Evolutionary conservation across 1,284 basidiomycete species (phyloP).

Genomic region (Laetiporus sulphureus): DNA sequence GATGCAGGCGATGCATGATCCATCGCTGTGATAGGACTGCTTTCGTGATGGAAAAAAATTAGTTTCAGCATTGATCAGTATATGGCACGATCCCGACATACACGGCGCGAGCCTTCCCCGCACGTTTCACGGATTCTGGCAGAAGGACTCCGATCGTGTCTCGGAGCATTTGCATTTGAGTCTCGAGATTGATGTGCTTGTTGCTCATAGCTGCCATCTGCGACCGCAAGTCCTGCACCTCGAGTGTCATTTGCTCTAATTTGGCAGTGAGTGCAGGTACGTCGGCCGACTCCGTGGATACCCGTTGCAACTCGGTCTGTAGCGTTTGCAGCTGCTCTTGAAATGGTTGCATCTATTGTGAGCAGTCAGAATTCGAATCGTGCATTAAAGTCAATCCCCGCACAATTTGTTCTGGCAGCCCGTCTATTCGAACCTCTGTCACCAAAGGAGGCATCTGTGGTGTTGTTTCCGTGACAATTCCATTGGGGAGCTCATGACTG

Average conservation of each 20-base stretch:
- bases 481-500: conserved; percentile 14
- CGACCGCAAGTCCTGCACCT: conserved; percentile 17
- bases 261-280: conserved; percentile 15
- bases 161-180: conserved; percentile 16
- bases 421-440: no score
- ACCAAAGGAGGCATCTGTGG: no score
- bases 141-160: no score
- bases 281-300: conserved; percentile 30
- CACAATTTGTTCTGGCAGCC: conserved; percentile 12
- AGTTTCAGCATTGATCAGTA: no score
- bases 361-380: conserved; percentile 4
- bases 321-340: conserved; percentile 39
- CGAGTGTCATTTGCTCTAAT: conserved; percentile 13
- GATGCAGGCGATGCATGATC: no score
- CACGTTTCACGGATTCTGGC: conserved; percentile 13
- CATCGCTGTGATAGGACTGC: no score
- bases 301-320: conserved; percentile 24
- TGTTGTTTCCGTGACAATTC: no score
- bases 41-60: no score
- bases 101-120: conserved; percentile 18
- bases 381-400: no score
- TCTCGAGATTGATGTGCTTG: no score
- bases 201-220: no score
- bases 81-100: no score
- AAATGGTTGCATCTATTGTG: conserved; percentile 45